Base-by-base conservation (phyloP, 2,329 filamentous ascomycete species). In the Peltaster fructicola region DNA sequence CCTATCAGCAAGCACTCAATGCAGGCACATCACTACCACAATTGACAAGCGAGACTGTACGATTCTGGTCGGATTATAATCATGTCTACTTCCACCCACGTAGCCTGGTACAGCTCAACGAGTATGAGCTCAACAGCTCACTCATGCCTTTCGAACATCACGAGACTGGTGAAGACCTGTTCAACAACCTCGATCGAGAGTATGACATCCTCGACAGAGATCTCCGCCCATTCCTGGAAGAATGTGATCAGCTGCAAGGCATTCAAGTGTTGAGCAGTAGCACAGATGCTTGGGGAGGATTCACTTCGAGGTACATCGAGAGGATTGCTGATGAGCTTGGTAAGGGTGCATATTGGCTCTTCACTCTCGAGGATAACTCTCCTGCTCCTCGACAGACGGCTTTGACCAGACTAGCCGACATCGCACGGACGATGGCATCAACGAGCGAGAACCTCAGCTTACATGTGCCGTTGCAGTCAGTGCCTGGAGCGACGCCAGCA, bases 11-110 rank as follows among this genome's bases (percentile, higher is more conserved):
- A 41, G 75, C 71, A 35, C 67, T 95, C 3, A 78, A 93, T 38
- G 53, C 68, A 15, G 82, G 81, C 12, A 47, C 65, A 4, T 50
- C 65, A 3, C 61, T 73, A 5, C 66, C 76, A 0, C 54, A 59
- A 25, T 61, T 92, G 11, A 74, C 64, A 1, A 61, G 70, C 2
- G 65, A 71, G 5, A 65, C 68, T 7, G 77, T 95, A n/a, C 69
- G 81, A 26, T 95, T 88, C 54, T 98, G 88, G 85, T 91, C 82
- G 15, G 88, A 98, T 51, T 95, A 82, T 52, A 90, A 80, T 38
- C 70, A 81, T 14, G 67, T 88, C n/a, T 98, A 72, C 52, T 93
- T 78, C 47, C 84, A 95, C 46, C 88, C 88, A 6, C 70, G 68
- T 27, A 92, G 82, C 8, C 68, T 92, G 26, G 63, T 91, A 7